Evolutionary conservation across 305 asterid species (phyloP).

Genomic region (Fraxinus sp.): DNA sequence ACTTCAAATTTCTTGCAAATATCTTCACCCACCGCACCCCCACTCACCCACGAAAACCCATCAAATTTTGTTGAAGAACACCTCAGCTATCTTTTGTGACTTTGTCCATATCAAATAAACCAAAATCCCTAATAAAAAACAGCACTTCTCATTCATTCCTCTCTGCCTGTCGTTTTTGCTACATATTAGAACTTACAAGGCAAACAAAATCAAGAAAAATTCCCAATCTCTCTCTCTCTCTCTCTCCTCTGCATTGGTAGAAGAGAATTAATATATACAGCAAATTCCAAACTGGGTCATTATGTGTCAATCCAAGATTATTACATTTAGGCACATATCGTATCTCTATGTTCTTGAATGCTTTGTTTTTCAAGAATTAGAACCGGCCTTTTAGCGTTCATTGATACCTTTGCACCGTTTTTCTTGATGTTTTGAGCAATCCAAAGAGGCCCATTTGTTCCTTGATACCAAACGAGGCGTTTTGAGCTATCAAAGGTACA

Average conservation of each 20-base stretch:
- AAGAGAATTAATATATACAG: constrained; percentile 18
- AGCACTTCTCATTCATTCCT: constrained; percentile 31
- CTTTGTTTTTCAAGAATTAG: background rate
- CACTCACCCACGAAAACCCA: background rate
- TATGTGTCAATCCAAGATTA: background rate
- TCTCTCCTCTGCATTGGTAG: constrained; percentile 21
- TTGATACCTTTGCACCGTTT: constrained; percentile 1
- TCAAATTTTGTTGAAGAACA: constrained; percentile 31
- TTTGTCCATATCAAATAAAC: constrained; percentile 31
- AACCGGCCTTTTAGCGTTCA: background rate
- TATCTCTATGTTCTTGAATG: constrained; percentile 21
- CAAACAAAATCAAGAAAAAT: constrained; percentile 8
- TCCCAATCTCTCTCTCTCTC: constrained; percentile 3
- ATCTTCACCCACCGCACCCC: background rate
- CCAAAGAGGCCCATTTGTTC: constrained; percentile 31
- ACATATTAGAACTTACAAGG: constrained; percentile 24
- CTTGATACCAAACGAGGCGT: constrained; percentile 4
- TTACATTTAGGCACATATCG: constrained; percentile 17
- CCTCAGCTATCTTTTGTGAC: constrained; percentile 13
- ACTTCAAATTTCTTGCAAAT: background rate
- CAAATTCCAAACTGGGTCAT: constrained; percentile 21
- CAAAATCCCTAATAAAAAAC: constrained; percentile 21
- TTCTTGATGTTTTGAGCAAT: constrained; percentile 34
- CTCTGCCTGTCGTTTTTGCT: constrained; percentile 32
- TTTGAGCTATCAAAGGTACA: constrained; percentile 38